Conservation (phyloP, 257 asterid genomes). For the Pogostemon cablin region DNA sequence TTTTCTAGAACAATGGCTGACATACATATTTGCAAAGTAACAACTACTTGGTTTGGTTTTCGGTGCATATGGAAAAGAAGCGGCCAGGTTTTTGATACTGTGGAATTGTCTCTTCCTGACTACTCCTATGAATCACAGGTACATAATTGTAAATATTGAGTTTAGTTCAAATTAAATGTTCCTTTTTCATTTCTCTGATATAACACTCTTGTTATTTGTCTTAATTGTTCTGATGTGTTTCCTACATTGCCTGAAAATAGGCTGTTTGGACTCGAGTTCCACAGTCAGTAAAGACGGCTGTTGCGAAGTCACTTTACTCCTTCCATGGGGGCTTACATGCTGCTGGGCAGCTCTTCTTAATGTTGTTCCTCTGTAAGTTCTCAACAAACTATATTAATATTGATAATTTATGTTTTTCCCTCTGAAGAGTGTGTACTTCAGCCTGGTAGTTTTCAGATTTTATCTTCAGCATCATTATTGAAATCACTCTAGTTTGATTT, state of each 20-base stretch:
- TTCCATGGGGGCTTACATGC: slow-evolving; percentile 95
- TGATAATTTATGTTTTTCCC: background rate
- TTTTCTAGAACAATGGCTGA: slow-evolving; percentile 66
- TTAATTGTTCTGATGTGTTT: slow-evolving; percentile 21
- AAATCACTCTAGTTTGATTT: slow-evolving; percentile 31
- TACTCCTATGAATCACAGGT: slow-evolving; percentile 90
- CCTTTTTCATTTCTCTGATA: slow-evolving; percentile 1
- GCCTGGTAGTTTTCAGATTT: slow-evolving; percentile 23
- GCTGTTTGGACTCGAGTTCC: slow-evolving; percentile 98
- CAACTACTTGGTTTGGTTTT: slow-evolving; percentile 93
- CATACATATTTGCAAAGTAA: slow-evolving; percentile 68
- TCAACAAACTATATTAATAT: slow-evolving; percentile 21
- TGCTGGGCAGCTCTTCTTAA: slow-evolving; percentile 94
- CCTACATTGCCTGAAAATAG: slow-evolving; percentile 45
- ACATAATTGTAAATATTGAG: slow-evolving; percentile 15
- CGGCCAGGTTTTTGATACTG: slow-evolving; percentile 81
- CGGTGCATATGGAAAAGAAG: slow-evolving; percentile 77
- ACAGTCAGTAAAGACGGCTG: slow-evolving; percentile 65
- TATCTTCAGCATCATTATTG: slow-evolving; percentile 24
- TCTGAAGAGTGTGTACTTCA: background rate
- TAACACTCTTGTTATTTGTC: slow-evolving; percentile 14
- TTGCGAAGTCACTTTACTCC: slow-evolving; percentile 56
- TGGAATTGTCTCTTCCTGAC: slow-evolving; percentile 89
- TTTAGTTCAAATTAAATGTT: slow-evolving; percentile 21
- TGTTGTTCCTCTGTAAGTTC: slow-evolving; percentile 84